phyloP scores from a whole-genome alignment of 352 stramenopile genomes.

The Lagenidium sp. region DNA sequence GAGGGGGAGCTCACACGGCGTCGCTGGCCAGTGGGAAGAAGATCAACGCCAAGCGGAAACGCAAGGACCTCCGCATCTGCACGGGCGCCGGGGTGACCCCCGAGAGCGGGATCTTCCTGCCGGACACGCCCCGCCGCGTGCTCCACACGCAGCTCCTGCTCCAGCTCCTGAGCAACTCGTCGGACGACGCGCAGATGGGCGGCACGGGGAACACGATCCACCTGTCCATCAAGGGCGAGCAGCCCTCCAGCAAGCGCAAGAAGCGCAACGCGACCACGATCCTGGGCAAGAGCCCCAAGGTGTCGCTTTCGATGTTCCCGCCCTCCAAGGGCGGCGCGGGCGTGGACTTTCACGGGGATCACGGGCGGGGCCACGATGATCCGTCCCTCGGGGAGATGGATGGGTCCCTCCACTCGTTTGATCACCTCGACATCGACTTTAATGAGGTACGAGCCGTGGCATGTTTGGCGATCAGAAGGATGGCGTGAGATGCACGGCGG shows the following conservation, averaged over 20 bases:
- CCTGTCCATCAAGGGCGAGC: not conserved
- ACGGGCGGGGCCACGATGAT: slow-evolving; percentile 5
- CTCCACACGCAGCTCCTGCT: slow-evolving; percentile 74
- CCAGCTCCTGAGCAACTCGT: slow-evolving; percentile 51
- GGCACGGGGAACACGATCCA: not conserved
- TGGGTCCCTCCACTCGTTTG: slow-evolving; percentile 61
- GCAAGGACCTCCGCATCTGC: slow-evolving; percentile 77
- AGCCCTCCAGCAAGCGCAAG: slow-evolving; percentile 34
- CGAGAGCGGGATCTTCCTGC: slow-evolving; percentile 57
- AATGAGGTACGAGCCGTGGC: slow-evolving; percentile 42
- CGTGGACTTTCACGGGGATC: slow-evolving; percentile 8
- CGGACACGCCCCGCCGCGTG: slow-evolving; percentile 59
- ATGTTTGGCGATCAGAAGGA: too few species aligned
- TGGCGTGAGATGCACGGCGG: too few species aligned
- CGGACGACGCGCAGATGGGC: slow-evolving; percentile 22
- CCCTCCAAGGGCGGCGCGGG: slow-evolving; percentile 14
- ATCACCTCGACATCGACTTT: slow-evolving; percentile 83
- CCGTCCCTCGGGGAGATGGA: slow-evolving; percentile 56
- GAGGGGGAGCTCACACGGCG: not conserved
- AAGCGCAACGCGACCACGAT: slow-evolving; percentile 30
- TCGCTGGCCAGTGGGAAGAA: slow-evolving; percentile 26
- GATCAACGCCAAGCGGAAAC: slow-evolving; percentile 62
- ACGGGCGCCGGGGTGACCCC: slow-evolving; percentile 19
- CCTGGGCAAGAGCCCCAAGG: slow-evolving; percentile 13
- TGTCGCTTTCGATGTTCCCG: slow-evolving; percentile 22